These are phyloP conservation scores for Calamus simplicifolius DNA, from an alignment of 176 grass and related monocot species.

Conservation along the genomic window DNA sequence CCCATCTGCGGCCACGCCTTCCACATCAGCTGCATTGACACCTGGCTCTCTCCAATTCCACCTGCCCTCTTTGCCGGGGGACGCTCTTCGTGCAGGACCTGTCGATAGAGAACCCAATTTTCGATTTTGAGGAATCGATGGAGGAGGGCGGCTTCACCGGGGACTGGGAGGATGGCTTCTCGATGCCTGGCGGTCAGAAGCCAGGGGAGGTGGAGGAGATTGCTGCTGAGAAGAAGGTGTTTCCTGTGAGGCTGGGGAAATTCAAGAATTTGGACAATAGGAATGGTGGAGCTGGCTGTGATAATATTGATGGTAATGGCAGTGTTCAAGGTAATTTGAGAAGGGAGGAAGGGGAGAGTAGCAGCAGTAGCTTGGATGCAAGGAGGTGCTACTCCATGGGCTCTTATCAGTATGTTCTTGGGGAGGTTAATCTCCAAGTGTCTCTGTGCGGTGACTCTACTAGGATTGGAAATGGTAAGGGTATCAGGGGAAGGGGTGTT, in stretches of 20 bases:
- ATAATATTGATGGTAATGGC: background rate
- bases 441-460: slow-evolving; percentile 27
- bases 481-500: slow-evolving; percentile 9
- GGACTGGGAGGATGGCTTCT: slow-evolving; percentile 18
- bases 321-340: background rate
- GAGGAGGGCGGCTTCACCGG: slow-evolving; percentile 32
- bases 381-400: slow-evolving; percentile 88
- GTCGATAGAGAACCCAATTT: slow-evolving; percentile 27
- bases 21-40: slow-evolving; percentile 79
- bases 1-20: slow-evolving; percentile 87
- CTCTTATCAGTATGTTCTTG: slow-evolving; percentile 70
- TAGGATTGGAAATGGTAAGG: slow-evolving; percentile 12
- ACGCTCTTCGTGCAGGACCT: slow-evolving; percentile 25
- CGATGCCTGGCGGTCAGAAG: slow-evolving; percentile 20
- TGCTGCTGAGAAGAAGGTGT: slow-evolving; percentile 25
- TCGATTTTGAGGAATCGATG: slow-evolving; percentile 29
- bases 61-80: slow-evolving; percentile 83
- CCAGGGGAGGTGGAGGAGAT: slow-evolving; percentile 15
- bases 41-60: slow-evolving; percentile 85
- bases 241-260: slow-evolving; percentile 74
- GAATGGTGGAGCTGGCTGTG: slow-evolving; percentile 16
- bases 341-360: slow-evolving; percentile 53
- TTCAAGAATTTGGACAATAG: slow-evolving; percentile 43
- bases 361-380: slow-evolving; percentile 45
- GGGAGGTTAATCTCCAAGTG: slow-evolving; percentile 41